Base-by-base conservation (phyloP, 2,329 filamentous ascomycete species). In the Penicillium sp. region DNA sequence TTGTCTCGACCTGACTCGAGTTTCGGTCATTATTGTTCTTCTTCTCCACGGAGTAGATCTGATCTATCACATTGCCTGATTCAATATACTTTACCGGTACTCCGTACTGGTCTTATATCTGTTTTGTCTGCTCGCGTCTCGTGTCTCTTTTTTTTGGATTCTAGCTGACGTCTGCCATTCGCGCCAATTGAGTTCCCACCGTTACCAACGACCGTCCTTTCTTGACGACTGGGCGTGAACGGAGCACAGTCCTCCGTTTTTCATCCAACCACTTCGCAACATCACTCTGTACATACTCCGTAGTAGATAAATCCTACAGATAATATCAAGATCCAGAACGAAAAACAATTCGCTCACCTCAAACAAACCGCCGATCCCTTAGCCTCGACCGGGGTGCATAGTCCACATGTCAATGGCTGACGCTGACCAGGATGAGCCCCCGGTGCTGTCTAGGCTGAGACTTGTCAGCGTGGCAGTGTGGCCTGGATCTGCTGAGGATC, bases 401-500 rank as follows among this genome's bases (percentile, higher is more conserved):
- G 39, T 25, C 41, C 48, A 46, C 42, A 35, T 50, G 36, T 47
- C 38, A 47, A 41, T 22, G 37, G 25, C 13, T 14, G 22, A 25
- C 22, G 22, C 22, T 25, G 22, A 25, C 22, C 22, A 25, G 22
- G 22, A 8, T 25, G 22, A 6, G 22, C 5, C 22, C 22, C 4
- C 2, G 22, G 22, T 25, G 22, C 22, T 25, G 7, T 3, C 18
- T 27, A 13, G 27, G 42, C 19, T 34, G 11, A 25, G 36, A 22
- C 35, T 33, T 6, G 2, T 25, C 28, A 27, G 41, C 45, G 36
- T 47, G 36, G 46, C 44, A 47, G 37, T 29, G 42, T 41, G 39
- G 46, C 39, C 54, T 64, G 48, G 65, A 67, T 67, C 65, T 65
- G 54, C 63, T 60, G 63, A 55, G 65, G 65, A 68, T 67, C 65